These are phyloP conservation scores for Iris macrosiphon DNA, from an alignment of 106 monocot species.

Conservation along the genomic window DNA sequence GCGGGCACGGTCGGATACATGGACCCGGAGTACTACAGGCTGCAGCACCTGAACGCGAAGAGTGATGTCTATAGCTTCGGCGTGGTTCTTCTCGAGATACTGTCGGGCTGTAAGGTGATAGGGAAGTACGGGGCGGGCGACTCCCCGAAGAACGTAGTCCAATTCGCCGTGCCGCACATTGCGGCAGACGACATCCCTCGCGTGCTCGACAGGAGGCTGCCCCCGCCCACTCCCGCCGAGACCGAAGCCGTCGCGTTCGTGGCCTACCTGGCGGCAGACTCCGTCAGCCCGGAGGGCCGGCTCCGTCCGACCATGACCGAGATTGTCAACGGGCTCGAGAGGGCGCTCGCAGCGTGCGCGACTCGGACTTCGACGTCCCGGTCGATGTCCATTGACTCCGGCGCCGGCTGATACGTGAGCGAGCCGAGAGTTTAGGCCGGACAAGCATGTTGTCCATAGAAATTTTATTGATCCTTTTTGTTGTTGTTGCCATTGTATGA, in stretches of 20 bases:
- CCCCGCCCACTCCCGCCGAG: conserved; percentile 35
- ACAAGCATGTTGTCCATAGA: no score
- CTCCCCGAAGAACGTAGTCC: conserved; percentile 34
- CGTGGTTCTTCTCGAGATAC: conserved; percentile 67
- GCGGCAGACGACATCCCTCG: conserved; percentile 15
- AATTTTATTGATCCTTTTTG: no score
- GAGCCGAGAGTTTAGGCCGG: no score
- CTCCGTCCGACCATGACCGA: conserved; percentile 41
- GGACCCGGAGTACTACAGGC: conserved; percentile 89
- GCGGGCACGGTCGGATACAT: conserved; percentile 88
- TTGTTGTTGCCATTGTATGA: no score
- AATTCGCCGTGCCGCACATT: conserved; percentile 36
- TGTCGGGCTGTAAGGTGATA: conserved; percentile 47
- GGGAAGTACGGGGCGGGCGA: conserved; percentile 17
- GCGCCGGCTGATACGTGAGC: neutral
- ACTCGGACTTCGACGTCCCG: neutral
- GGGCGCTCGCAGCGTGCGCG: conserved; percentile 6
- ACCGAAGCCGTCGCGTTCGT: conserved; percentile 35
- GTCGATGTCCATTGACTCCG: neutral
- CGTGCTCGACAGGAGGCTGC: conserved; percentile 33
- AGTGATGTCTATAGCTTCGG: conserved; percentile 94
- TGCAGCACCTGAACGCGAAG: conserved; percentile 68
- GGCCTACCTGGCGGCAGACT: conserved; percentile 33
- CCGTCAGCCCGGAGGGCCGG: conserved; percentile 21
- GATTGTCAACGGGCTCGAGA: conserved; percentile 27